A percentile compares a stretch with the other conserved stretches of the same genome.
Conservation (phyloP, 805 yeast genomes). For the Saccharomycopsis sp. region DNA sequence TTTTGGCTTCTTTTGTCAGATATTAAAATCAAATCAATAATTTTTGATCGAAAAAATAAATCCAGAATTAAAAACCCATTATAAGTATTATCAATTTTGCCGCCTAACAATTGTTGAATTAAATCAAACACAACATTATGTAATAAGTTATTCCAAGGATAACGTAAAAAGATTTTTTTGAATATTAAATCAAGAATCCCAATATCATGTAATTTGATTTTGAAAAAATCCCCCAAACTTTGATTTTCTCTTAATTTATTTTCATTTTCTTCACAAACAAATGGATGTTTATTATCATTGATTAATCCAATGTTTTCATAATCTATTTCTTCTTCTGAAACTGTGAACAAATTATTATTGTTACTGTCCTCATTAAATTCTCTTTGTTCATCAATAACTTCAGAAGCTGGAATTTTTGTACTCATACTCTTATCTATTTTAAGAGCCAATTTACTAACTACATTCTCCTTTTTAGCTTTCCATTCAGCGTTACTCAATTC, state of each 20-base stretch:
- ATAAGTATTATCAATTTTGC: constrained; percentile 74
- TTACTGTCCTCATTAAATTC: constrained; percentile 1
- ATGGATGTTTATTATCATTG: constrained; percentile 5
- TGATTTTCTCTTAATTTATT: constrained; percentile 40
- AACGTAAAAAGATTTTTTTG: constrained; percentile 55
- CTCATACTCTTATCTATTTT: constrained; percentile 12
- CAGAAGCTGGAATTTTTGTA: constrained; percentile 21
- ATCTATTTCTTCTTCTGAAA: constrained; percentile 3
- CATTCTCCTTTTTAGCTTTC: background rate
- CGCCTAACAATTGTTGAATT: constrained; percentile 89
- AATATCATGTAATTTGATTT: constrained; percentile 71
- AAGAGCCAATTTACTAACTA: background rate
- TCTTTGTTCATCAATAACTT: constrained; percentile 20
- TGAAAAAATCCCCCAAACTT: constrained; percentile 80
- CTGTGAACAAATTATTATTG: background rate
- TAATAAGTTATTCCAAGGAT: constrained; percentile 95
- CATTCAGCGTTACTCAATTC: constrained; percentile 12
- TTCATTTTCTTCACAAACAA: constrained; percentile 27
- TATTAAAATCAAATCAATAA: constrained; percentile 11
- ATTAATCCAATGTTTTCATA: constrained; percentile 1
- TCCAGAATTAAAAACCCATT: constrained; percentile 70
- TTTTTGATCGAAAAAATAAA: constrained; percentile 16
- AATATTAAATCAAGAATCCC: constrained; percentile 59
- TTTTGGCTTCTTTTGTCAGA: constrained; percentile 8
- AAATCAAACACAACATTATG: constrained; percentile 97